A percentile compares a stretch with the other conserved stretches of the same genome.
Conservation (phyloP, 768 basidiomycete genomes). For the Steccherinum ochraceum region DNA sequence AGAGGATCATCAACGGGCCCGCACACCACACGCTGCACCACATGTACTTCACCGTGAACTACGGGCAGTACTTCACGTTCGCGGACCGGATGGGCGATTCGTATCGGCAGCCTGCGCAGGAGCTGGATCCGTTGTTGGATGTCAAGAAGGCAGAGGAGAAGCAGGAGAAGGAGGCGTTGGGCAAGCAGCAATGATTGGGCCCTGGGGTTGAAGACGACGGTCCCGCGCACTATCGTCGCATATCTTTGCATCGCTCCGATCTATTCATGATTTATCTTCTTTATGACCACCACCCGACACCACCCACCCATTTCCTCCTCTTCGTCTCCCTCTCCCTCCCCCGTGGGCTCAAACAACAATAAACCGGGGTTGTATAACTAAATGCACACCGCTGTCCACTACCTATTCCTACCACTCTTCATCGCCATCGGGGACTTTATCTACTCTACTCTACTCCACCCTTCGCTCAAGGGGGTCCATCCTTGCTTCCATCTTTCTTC, state of each 20-base stretch:
- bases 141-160: constrained; percentile 34
- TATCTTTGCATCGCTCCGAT: neutral
- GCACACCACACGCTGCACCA: constrained; percentile 82
- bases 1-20: constrained; percentile 93
- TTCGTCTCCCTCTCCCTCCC: no score
- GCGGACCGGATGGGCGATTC: constrained; percentile 80
- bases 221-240: neutral
- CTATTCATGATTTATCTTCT: neutral
- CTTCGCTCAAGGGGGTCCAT: no score
- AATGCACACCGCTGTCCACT: neutral
- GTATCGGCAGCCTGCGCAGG: constrained; percentile 81
- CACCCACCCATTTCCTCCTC: no score
- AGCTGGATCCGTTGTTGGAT: constrained; percentile 81
- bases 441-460: no score
- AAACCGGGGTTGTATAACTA: neutral
- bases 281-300: neutral
- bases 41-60: constrained; percentile 91
- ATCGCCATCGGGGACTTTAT: no score
- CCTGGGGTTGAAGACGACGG: no score
- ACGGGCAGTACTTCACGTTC: constrained; percentile 97
- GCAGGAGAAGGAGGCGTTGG: constrained; percentile 20
- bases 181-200: constrained; percentile 18
- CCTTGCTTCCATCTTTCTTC: no score
- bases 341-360: neutral
- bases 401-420: no score